Base-by-base conservation (phyloP, 176 grass and related monocot genomes). In the Oryza australiensis region DNA sequence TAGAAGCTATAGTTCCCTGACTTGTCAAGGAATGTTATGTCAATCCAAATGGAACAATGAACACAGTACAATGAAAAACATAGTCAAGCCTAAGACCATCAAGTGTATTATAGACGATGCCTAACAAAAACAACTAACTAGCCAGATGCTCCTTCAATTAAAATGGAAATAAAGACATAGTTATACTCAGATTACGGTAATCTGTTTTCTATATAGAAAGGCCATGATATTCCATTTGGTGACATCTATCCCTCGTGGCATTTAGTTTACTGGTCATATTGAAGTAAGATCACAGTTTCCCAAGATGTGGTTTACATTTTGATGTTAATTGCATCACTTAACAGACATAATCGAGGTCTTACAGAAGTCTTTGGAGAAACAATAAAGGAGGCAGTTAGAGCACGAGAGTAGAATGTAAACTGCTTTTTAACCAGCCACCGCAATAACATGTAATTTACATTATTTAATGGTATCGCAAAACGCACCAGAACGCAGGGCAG, bases 401-500 rank as follows among this genome's bases (percentile, higher is more conserved):
- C 45, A 48, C 43, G 16, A 48, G 45, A 16, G 14, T 48, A 16
- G 45, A 3, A 16, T 48, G 3, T 48, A 55, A 55, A 55, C 51
- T 22, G 4, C 18, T 2, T 6, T 55, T 22, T 55, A 20, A 22
- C 18, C 16, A 55, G 18, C 18, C 51, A 55, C 22, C 0, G 7
- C 51, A 55, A 55, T 22, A 22, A 8, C 51, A 9, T 38, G 23
- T 33, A 45, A 59, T 76, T n/a, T 85, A 82, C 11, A 18, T 14
- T 4, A 53, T 24, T 28, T 23, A 9, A 33, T 88, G 53, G 60
- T 32, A 80, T n/a, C 51, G 33, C 13, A 78, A 24, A 48, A 86
- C 77, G 65, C 27, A 98, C 95, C 90, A 82, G 92, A 93, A 91
- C 59, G 69, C 29, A 71, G 84, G 49, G 86, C 86, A 84, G 79